These are phyloP conservation scores for Ceratopteris richardii DNA, from an alignment of 75 land plant species.

Conservation along the genomic window DNA sequence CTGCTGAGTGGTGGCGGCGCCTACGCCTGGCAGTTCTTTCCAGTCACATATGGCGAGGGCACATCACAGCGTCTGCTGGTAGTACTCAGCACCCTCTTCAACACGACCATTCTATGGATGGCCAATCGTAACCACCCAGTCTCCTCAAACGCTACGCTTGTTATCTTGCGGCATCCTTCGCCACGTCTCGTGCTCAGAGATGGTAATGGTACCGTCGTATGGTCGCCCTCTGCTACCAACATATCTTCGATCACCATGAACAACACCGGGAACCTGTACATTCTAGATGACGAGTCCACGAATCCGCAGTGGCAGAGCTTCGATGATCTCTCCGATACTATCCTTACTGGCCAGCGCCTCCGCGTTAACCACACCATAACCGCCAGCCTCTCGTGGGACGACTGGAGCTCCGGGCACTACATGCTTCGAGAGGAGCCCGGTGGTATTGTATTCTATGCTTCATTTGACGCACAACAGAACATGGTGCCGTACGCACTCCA, in stretches of 20 bases:
- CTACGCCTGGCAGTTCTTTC: conserved; percentile 4
- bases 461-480: conserved; percentile 2
- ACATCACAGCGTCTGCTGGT: background rate
- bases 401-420: conserved; percentile 9
- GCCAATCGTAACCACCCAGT: conserved; percentile 45
- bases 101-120: conserved; percentile 41
- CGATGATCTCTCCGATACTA: conserved; percentile 53
- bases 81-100: background rate
- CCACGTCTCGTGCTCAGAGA: background rate
- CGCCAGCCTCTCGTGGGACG: background rate
- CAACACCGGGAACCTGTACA: conserved; percentile 10
- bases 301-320: conserved; percentile 51
- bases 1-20: background rate
- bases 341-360: conserved; percentile 36
- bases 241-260: background rate
- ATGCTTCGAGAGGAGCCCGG: conserved; percentile 10
- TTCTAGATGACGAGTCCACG: too few relatives aligned
- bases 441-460: conserved; percentile 7
- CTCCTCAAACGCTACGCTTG: background rate
- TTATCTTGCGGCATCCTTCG: background rate
- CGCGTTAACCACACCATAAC: background rate
- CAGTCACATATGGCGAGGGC: background rate
- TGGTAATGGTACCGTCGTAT: background rate
- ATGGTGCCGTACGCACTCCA: conserved; percentile 7
- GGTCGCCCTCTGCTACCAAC: background rate